Evolutionary conservation across 306 rosid genomes (phyloP).

Genomic region (Fragaria vesca): DNA sequence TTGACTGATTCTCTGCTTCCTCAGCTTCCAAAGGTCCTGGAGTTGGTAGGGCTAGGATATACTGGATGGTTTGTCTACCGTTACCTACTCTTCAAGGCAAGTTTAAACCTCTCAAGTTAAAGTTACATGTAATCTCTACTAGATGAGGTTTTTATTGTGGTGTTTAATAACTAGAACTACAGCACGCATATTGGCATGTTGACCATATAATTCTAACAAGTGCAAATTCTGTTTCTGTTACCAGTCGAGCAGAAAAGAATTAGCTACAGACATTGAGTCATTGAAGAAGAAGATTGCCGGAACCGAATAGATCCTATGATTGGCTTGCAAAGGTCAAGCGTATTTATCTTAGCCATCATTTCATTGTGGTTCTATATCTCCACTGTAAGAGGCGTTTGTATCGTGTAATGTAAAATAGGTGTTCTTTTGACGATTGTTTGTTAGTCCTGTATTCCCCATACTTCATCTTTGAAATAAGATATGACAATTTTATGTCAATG

Average conservation of each 20-base stretch:
- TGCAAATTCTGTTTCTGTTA: constrained; percentile 11
- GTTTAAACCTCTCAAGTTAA: neutral
- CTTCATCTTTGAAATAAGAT: constrained; percentile 40
- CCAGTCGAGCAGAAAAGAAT: constrained; percentile 96
- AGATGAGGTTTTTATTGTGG: neutral
- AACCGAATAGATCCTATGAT: constrained; percentile 51
- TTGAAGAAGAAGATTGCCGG: constrained; percentile 97
- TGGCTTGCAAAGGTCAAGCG: constrained; percentile 24
- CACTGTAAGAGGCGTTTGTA: constrained; percentile 54
- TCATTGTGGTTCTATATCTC: constrained; percentile 39
- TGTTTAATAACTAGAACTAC: neutral
- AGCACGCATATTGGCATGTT: neutral
- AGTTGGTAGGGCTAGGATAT: constrained; percentile 97
- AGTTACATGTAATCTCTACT: neutral
- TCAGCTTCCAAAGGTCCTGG: constrained; percentile 96
- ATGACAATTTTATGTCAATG: constrained; percentile 34
- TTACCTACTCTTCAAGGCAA: constrained; percentile 95
- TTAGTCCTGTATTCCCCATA: constrained; percentile 37
- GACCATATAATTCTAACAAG: constrained; percentile 5
- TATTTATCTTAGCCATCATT: constrained; percentile 27
- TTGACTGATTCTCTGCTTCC: neutral
- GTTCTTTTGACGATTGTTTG: constrained; percentile 31
- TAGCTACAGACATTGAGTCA: constrained; percentile 72
- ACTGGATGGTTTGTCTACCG: constrained; percentile 99
- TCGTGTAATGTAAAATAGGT: constrained; percentile 54